A percentile compares a stretch with the other conserved stretches of the same genome.
Conservation (phyloP, 495 filamentous ascomycete genomes). For the Acidiella bohemica region DNA sequence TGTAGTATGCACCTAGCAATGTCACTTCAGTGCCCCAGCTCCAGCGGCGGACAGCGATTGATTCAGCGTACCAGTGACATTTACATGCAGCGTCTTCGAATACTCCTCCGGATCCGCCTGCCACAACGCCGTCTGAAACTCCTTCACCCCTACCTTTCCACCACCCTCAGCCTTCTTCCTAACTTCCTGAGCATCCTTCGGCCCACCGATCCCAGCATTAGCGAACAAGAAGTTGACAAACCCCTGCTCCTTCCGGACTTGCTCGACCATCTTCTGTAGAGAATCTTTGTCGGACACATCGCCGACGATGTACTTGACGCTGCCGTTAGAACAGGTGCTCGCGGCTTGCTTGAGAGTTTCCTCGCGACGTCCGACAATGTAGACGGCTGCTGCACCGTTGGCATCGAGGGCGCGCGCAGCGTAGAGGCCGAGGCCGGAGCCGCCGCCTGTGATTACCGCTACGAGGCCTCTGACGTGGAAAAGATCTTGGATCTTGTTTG, state of each 20-base stretch:
- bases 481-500: conserved; percentile 12
- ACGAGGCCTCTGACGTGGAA: conserved; percentile 23
- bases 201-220: conserved; percentile 20
- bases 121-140: conserved; percentile 15
- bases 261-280: conserved; percentile 25
- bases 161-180: not conserved
- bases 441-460: conserved; percentile 49
- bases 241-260: conserved; percentile 29
- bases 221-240: conserved; percentile 26
- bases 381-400: conserved; percentile 55
- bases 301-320: conserved; percentile 30
- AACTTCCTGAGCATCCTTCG: not conserved
- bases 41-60: too few species aligned
- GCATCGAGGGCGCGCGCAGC: conserved; percentile 49
- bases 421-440: conserved; percentile 47
- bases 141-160: conserved; percentile 11
- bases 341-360: conserved; percentile 21
- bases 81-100: conserved; percentile 25
- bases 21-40: too few species aligned
- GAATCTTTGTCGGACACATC: conserved; percentile 33
- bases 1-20: conserved; percentile 31
- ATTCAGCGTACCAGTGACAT: too few species aligned
- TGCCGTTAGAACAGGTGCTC: conserved; percentile 19
- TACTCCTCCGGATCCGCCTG: conserved; percentile 16
- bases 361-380: conserved; percentile 49